Percentiles rank a stretch among this genome's conserved stretches.
These are phyloP conservation scores for Closterium sp. DNA, from an alignment of 139 green algal species.

Conservation along the genomic window DNA sequence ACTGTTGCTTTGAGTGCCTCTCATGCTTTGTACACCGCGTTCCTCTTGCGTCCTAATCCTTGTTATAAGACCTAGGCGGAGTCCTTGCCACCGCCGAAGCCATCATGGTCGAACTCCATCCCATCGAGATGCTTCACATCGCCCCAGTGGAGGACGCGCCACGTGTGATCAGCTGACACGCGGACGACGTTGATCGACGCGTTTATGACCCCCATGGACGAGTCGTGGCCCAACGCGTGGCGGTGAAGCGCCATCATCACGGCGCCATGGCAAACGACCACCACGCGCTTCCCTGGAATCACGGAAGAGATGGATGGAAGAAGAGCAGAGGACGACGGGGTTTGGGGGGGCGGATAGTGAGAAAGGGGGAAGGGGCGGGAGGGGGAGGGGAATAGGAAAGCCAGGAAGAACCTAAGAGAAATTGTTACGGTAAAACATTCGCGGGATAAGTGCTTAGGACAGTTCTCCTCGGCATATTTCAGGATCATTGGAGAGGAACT, in stretches of 20 bases:
- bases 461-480: too few relatives aligned
- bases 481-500: too few relatives aligned
- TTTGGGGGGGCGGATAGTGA: too few relatives aligned
- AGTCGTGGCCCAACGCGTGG: not conserved
- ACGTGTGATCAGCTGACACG: not conserved
- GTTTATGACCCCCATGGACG: not conserved
- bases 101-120: not conserved
- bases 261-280: slow-evolving; percentile 1
- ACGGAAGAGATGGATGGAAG: not conserved
- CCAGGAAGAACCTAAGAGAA: too few relatives aligned
- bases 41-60: not conserved
- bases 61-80: not conserved
- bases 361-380: not conserved
- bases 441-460: too few relatives aligned
- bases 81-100: not conserved
- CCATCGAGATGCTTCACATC: not conserved
- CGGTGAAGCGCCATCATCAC: not conserved
- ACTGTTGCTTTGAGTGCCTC: too few relatives aligned
- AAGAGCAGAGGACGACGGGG: not conserved
- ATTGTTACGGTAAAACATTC: too few relatives aligned
- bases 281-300: not conserved
- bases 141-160: not conserved
- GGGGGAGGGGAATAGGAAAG: too few relatives aligned
- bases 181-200: slow-evolving; percentile 7
- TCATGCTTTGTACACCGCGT: too few relatives aligned